Percentiles rank a stretch among this genome's conserved stretches.
These are phyloP conservation scores for Mantamonas sphyraenae DNA, from an alignment of 78 protist genomes.

Conservation along the genomic window DNA sequence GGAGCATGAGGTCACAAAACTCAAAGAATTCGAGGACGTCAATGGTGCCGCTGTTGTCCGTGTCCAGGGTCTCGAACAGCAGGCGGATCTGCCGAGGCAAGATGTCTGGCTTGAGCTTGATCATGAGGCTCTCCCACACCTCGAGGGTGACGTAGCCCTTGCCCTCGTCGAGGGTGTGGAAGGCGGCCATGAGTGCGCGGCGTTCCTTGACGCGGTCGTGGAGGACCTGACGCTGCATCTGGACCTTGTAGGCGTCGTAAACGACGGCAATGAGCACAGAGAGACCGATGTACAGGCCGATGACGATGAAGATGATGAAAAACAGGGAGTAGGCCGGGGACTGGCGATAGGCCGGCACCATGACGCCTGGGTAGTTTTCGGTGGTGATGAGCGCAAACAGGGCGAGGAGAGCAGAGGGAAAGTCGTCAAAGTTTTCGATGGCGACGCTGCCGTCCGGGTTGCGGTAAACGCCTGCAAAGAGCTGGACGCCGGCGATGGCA, in stretches of 20 bases:
- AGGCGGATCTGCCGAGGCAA: neutral
- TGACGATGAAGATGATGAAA: neutral
- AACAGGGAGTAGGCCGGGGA: neutral
- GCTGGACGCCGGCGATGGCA: neutral
- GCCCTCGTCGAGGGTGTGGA: neutral
- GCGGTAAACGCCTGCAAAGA: neutral
- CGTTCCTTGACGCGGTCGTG: neutral
- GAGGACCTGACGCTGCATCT: neutral
- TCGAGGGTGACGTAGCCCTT: neutral
- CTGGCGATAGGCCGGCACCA: neutral
- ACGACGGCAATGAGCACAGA: neutral
- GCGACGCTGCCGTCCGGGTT: neutral
- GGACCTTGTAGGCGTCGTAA: neutral
- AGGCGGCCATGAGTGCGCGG: neutral
- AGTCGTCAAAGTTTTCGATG: neutral
- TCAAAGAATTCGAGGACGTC: neutral
- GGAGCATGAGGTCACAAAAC: neutral
- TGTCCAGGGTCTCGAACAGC: neutral
- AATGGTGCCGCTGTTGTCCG: neutral
- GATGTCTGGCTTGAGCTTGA: neutral
- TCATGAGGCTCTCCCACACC: neutral
- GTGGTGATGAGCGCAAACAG: neutral
- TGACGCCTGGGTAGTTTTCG: neutral
- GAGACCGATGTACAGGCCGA: neutral
- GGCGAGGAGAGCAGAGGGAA: neutral